Conservation (phyloP, 2,329 filamentous ascomycete genomes). For the Venturia asperata region DNA sequence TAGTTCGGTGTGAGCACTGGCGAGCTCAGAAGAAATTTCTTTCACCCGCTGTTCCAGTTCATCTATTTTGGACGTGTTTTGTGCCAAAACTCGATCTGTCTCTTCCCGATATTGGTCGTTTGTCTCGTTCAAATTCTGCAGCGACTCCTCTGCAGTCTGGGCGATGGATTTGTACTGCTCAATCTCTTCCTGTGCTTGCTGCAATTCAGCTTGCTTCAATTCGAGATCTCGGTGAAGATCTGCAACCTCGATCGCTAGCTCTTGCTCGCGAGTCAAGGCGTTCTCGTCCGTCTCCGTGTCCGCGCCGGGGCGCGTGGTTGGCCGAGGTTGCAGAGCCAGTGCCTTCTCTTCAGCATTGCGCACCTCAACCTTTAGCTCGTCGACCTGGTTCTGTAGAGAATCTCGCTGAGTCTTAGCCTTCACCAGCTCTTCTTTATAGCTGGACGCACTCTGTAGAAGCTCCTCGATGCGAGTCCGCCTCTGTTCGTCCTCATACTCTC, state of each 20-base stretch:
- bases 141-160: constrained; percentile 77
- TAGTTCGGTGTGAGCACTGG: constrained; percentile 73
- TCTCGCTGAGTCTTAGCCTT: constrained; percentile 81
- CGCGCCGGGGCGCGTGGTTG: constrained; percentile 52
- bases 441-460: constrained; percentile 68
- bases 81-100: constrained; percentile 64
- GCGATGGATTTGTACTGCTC: constrained; percentile 87
- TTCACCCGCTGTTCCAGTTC: constrained; percentile 79
- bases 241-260: constrained; percentile 73
- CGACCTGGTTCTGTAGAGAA: constrained; percentile 79
- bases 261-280: constrained; percentile 60
- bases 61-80: constrained; percentile 72
- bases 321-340: constrained; percentile 72
- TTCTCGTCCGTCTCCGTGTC: constrained; percentile 43
- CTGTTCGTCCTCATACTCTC: constrained; percentile 85
- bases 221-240: constrained; percentile 85
- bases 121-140: constrained; percentile 69
- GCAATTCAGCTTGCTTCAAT: constrained; percentile 69
- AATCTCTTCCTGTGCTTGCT: constrained; percentile 70
- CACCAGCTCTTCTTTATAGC: constrained; percentile 79
- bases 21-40: constrained; percentile 75
- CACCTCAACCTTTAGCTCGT: constrained; percentile 82
- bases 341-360: constrained; percentile 83
- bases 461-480: constrained; percentile 89
- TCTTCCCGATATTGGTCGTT: constrained; percentile 86